Conservation (phyloP, 2,329 filamentous ascomycete species). For the Botrytis fabae region DNA sequence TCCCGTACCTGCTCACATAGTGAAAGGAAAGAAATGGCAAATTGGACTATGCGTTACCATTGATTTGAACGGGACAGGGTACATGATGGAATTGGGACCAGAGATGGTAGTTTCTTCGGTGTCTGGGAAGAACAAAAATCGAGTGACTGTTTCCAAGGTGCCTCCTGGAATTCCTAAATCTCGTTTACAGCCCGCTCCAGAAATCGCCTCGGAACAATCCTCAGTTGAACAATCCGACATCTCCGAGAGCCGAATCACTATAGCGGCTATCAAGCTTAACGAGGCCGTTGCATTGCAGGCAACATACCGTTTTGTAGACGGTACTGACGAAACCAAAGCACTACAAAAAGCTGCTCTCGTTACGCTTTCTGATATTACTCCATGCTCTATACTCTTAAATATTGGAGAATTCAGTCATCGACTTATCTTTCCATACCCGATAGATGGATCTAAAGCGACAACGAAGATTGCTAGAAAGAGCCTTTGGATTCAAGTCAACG, state of each 20-base stretch:
- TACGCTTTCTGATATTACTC: constrained; percentile 12
- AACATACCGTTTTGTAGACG: background rate
- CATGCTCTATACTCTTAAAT: constrained; percentile 15
- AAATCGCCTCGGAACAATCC: background rate
- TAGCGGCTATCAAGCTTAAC: background rate
- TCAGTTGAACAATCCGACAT: background rate
- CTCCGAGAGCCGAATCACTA: background rate
- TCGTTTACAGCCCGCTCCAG: background rate
- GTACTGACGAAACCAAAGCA: constrained; percentile 9
- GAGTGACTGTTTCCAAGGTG: constrained; percentile 10
- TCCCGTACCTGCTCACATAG: background rate
- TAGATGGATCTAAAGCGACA: constrained; percentile 5
- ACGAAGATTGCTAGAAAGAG: constrained; percentile 11
- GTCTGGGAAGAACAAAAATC: background rate
- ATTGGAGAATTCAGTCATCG: constrained; percentile 7
- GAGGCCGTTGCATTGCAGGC: background rate
- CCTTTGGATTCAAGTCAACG: constrained; percentile 18
- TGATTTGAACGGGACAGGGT: background rate
- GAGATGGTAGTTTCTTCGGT: background rate
- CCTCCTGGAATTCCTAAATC: background rate
- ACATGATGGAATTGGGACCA: background rate
- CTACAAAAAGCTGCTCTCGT: constrained; percentile 6
- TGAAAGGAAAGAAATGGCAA: background rate
- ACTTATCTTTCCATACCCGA: constrained; percentile 14
- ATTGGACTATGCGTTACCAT: background rate